phyloP scores from a whole-genome alignment of 441 rosid species.

The Gossypium laxum region DNA sequence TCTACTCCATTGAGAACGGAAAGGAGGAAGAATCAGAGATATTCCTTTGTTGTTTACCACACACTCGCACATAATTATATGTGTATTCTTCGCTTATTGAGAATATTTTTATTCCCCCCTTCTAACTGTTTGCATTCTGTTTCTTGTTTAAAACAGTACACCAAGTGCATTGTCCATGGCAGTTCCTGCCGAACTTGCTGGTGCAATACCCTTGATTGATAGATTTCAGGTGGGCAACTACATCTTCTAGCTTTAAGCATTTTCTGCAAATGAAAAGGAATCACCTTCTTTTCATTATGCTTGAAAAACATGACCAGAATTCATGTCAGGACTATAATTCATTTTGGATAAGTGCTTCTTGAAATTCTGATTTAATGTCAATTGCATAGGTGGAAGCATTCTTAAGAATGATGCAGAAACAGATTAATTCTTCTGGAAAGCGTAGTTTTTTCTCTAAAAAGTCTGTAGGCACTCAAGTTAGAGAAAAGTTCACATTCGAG shows the following conservation, averaged over 20 bases:
- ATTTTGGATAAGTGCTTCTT: not conserved
- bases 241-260: not conserved
- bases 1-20: not conserved
- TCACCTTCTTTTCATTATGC: not conserved
- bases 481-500: slow-evolving; percentile 81
- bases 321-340: not conserved
- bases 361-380: slow-evolving; percentile 7
- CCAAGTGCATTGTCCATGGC: slow-evolving; percentile 46
- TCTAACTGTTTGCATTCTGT: not conserved
- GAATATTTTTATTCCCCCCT: not conserved
- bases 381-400: slow-evolving; percentile 76
- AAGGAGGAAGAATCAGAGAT: not conserved
- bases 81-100: not conserved
- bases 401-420: slow-evolving; percentile 86
- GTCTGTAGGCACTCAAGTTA: slow-evolving; percentile 55
- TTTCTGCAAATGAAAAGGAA: not conserved
- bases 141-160: slow-evolving; percentile 29
- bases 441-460: slow-evolving; percentile 84
- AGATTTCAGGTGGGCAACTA: slow-evolving; percentile 57
- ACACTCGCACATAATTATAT: not conserved
- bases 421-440: slow-evolving; percentile 74
- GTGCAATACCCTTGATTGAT: slow-evolving; percentile 82
- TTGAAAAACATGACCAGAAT: not conserved
- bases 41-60: not conserved
- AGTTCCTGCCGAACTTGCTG: slow-evolving; percentile 80